phyloP scores from a whole-genome alignment of 1,284 basidiomycete genomes.

The Marasmius oreades region DNA sequence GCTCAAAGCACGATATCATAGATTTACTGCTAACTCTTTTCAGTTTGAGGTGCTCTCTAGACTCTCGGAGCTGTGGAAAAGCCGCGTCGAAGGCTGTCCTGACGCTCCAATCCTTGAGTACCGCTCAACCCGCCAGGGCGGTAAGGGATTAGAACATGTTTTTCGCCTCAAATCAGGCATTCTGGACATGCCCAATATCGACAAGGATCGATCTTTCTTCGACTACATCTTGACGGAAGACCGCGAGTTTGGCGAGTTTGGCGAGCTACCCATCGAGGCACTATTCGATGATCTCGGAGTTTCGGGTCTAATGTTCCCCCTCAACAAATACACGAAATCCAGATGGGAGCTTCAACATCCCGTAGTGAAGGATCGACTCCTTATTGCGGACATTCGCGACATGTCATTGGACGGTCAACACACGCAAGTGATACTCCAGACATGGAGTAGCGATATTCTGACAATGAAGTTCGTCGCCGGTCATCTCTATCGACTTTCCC shows the following conservation, averaged over 20 bases:
- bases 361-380: conserved; percentile 33
- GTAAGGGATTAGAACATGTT: conserved; percentile 28
- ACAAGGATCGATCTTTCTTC: conserved; percentile 36
- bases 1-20: conserved; percentile 9
- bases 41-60: conserved; percentile 47
- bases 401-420: conserved; percentile 28
- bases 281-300: conserved; percentile 45
- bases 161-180: conserved; percentile 39
- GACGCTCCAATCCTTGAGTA: conserved; percentile 44
- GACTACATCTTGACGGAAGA: conserved; percentile 37
- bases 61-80: conserved; percentile 42
- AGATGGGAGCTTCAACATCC: conserved; percentile 37
- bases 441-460: conserved; percentile 31
- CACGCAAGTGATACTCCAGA: conserved; percentile 34
- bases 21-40: not conserved
- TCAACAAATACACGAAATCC: conserved; percentile 32
- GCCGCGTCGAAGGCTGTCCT: conserved; percentile 43
- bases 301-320: conserved; percentile 38
- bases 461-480: conserved; percentile 24
- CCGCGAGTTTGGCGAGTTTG: conserved; percentile 20
- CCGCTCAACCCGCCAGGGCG: conserved; percentile 21
- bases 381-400: conserved; percentile 38
- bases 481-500: conserved; percentile 38
- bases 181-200: conserved; percentile 34
- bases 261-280: conserved; percentile 38